Conservation (phyloP, 1,284 basidiomycete genomes). For the Heterobasidion parviporum region DNA sequence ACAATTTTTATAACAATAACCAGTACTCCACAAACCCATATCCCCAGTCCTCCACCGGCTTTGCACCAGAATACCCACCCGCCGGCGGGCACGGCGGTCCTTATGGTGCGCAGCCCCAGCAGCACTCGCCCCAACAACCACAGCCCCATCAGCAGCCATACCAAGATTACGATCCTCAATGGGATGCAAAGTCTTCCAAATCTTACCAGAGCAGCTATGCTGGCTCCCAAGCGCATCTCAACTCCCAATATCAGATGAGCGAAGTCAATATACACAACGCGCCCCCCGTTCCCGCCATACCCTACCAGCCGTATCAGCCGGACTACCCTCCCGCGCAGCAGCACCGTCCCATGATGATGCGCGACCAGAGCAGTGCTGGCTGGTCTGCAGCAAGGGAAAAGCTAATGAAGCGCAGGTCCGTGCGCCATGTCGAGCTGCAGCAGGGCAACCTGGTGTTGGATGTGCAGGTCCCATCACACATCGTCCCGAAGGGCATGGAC, state of each 20-base stretch:
- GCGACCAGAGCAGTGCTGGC: constrained; percentile 43
- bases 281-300: constrained; percentile 48
- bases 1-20: constrained; percentile 11
- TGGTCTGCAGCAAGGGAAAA: constrained; percentile 67
- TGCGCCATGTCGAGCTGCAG: constrained; percentile 75
- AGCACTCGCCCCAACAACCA: neutral
- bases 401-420: constrained; percentile 69
- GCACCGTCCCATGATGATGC: constrained; percentile 34
- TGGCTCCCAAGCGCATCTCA: constrained; percentile 66
- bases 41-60: constrained; percentile 3
- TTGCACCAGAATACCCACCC: constrained; percentile 13
- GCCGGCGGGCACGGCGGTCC: constrained; percentile 1
- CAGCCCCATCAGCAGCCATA: constrained; percentile 4
- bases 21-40: constrained; percentile 3
- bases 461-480: constrained; percentile 70
- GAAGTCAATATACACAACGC: constrained; percentile 31
- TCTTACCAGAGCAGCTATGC: constrained; percentile 57
- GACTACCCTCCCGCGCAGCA: constrained; percentile 51
- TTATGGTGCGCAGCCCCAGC: neutral
- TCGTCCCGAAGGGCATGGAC: constrained; percentile 58
- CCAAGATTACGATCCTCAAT: constrained; percentile 19
- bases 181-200: constrained; percentile 58
- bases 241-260: constrained; percentile 42
- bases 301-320: constrained; percentile 30
- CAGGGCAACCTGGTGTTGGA: constrained; percentile 82